Percentiles rank a stretch among this genome's conserved stretches.
These are phyloP conservation scores for Sporisorium exsertum DNA, from an alignment of 1,284 basidiomycete species.

Conservation along the genomic window DNA sequence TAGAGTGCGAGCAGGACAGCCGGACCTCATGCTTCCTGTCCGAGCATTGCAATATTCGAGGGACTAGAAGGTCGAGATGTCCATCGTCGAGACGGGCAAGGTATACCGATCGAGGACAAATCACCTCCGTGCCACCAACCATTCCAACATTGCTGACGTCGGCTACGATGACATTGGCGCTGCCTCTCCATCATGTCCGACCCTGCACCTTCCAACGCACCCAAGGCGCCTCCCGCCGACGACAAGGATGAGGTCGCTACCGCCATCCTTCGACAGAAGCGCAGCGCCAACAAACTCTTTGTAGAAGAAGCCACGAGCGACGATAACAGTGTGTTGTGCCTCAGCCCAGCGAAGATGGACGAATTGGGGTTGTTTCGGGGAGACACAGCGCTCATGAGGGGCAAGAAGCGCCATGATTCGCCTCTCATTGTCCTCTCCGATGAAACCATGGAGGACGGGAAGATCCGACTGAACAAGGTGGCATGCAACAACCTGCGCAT, in stretches of 20 bases:
- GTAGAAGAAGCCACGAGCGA: conserved; percentile 69
- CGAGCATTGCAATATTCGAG: too few species aligned
- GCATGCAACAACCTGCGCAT: conserved; percentile 98
- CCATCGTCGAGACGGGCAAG: too few species aligned
- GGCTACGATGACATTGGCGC: too few species aligned
- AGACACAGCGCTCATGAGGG: conserved; percentile 75
- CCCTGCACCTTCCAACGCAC: conserved; percentile 37
- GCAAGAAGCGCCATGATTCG: conserved; percentile 90
- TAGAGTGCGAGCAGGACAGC: too few species aligned
- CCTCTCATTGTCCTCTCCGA: conserved; percentile 95
- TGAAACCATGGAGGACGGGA: conserved; percentile 96
- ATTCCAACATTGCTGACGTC: too few species aligned
- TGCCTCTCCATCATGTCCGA: conserved; percentile 59
- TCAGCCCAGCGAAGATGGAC: conserved; percentile 98
- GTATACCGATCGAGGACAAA: too few species aligned
- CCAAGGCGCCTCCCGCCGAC: conserved; percentile 38
- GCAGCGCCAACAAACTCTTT: conserved; percentile 64
- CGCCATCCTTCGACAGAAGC: conserved; percentile 67
- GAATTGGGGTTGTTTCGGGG: conserved; percentile 91
- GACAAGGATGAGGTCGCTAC: conserved; percentile 65
- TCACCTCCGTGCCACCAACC: too few species aligned
- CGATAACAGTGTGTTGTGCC: conserved; percentile 75
- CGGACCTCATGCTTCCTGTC: too few species aligned
- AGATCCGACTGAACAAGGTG: conserved; percentile 97
- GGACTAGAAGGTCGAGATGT: too few species aligned